These are phyloP conservation scores for Penicillium riverlandense DNA, from an alignment of 495 filamentous ascomycete genomes.

Conservation along the genomic window DNA sequence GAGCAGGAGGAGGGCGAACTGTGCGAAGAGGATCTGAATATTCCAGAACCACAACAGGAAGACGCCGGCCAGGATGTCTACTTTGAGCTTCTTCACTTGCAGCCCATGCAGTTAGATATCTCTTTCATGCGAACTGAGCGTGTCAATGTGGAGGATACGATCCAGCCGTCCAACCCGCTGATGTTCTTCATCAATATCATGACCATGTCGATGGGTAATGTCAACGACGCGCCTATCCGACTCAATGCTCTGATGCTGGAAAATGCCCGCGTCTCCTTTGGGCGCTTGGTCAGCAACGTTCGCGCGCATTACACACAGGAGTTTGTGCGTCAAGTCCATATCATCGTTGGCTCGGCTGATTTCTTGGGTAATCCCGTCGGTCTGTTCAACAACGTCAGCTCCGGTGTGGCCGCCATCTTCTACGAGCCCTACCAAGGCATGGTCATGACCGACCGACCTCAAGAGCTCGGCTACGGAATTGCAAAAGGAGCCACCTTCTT, in stretches of 20 bases:
- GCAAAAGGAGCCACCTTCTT: constrained; percentile 96
- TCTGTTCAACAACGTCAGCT: constrained; percentile 96
- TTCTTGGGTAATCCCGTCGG: constrained; percentile 98
- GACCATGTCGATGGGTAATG: constrained; percentile 98
- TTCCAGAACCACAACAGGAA: constrained; percentile 83
- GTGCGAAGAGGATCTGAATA: constrained; percentile 81
- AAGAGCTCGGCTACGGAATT: constrained; percentile 89
- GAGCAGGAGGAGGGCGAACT: constrained; percentile 76
- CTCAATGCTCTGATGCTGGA: constrained; percentile 92
- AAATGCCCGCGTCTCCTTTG: constrained; percentile 86
- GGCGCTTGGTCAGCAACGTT: constrained; percentile 74
- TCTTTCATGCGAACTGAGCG: constrained; percentile 96
- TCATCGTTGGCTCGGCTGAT: constrained; percentile 93
- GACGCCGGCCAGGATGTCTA: constrained; percentile 87
- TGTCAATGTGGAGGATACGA: constrained; percentile 89
- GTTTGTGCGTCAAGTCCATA: constrained; percentile 88
- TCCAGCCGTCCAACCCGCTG: constrained; percentile 79
- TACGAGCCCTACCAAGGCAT: constrained; percentile 98
- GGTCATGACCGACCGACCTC: constrained; percentile 89
- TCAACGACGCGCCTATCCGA: constrained; percentile 92
- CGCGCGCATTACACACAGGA: constrained; percentile 94
- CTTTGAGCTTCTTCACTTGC: constrained; percentile 92
- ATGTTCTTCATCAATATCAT: constrained; percentile 98
- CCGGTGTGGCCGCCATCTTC: constrained; percentile 94
- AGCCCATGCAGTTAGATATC: constrained; percentile 95